phyloP scores from a whole-genome alignment of 2,329 filamentous ascomycete species.

The Trichoderma hamatum region DNA sequence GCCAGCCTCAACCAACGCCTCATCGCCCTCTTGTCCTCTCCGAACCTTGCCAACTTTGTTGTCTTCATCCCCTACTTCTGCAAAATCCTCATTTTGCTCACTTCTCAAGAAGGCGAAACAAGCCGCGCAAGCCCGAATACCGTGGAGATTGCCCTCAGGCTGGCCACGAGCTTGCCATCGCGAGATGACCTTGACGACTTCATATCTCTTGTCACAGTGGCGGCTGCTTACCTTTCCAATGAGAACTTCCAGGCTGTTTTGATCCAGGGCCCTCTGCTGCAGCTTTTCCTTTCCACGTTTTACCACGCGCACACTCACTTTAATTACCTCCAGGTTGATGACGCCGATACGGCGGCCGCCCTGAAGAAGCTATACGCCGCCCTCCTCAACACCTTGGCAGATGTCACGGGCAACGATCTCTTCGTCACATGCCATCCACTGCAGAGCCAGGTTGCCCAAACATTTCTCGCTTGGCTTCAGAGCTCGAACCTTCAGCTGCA shows the following conservation, averaged over 20 bases:
- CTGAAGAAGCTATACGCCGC: slow-evolving; percentile 53
- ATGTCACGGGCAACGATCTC: slow-evolving; percentile 54
- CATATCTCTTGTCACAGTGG: slow-evolving; percentile 53
- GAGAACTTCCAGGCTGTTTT: slow-evolving; percentile 55
- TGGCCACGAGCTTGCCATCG: slow-evolving; percentile 48
- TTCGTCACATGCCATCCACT: slow-evolving; percentile 50
- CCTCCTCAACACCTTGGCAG: slow-evolving; percentile 56
- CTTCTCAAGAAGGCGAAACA: slow-evolving; percentile 55
- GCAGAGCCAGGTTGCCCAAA: slow-evolving; percentile 46
- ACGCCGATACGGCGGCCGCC: slow-evolving; percentile 49
- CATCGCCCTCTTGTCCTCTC: slow-evolving; percentile 52
- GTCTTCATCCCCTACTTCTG: slow-evolving; percentile 56
- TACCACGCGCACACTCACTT: slow-evolving; percentile 52
- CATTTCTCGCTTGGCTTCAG: slow-evolving; percentile 53
- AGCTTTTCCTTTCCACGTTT: slow-evolving; percentile 53
- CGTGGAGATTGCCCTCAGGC: slow-evolving; percentile 52
- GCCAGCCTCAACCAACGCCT: slow-evolving; percentile 54
- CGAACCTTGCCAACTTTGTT: slow-evolving; percentile 46
- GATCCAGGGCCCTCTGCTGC: slow-evolving; percentile 44
- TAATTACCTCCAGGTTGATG: slow-evolving; percentile 44
- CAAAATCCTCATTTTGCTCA: slow-evolving; percentile 59
- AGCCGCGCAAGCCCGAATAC: slow-evolving; percentile 50
- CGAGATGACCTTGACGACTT: slow-evolving; percentile 59
- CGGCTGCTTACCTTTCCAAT: slow-evolving; percentile 59
- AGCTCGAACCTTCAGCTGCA: slow-evolving; percentile 49